These are phyloP conservation scores for Diaporthe amygdali DNA, from an alignment of 2,329 filamentous ascomycete species.

Conservation along the genomic window DNA sequence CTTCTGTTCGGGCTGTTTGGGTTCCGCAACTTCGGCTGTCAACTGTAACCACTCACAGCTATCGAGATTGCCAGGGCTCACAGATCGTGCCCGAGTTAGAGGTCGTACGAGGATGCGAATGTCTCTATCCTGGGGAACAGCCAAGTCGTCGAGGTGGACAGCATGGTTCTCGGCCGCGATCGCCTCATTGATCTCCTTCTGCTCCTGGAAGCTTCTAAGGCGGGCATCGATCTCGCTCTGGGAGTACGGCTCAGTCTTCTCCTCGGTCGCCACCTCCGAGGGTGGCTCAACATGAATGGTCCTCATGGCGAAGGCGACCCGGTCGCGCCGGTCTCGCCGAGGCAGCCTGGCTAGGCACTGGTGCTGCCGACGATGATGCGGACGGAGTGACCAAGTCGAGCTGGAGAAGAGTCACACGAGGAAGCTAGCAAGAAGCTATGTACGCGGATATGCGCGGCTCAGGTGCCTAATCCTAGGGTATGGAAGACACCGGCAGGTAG, in stretches of 20 bases:
- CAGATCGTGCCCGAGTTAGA: constrained; percentile 56
- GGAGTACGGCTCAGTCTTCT: constrained; percentile 65
- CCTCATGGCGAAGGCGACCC: constrained; percentile 45
- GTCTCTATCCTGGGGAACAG: constrained; percentile 50
- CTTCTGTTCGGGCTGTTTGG: constrained; percentile 58
- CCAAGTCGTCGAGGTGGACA: constrained; percentile 59
- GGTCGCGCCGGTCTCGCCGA: constrained; percentile 14
- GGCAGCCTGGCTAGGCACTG: constrained; percentile 7
- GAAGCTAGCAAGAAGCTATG: constrained; percentile 22
- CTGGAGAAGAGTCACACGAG: constrained; percentile 20
- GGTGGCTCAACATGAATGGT: constrained; percentile 42
- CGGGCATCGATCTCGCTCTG: constrained; percentile 60
- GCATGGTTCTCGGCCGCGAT: constrained; percentile 43
- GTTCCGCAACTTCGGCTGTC: constrained; percentile 57
- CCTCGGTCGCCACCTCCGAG: constrained; percentile 38
- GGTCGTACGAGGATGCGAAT: constrained; percentile 64
- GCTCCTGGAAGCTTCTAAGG: constrained; percentile 50
- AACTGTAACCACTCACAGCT: constrained; percentile 63
- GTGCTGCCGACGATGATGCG: constrained; percentile 9
- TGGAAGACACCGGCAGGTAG: neutral
- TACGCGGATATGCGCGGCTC: constrained; percentile 1
- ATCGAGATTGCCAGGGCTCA: constrained; percentile 58
- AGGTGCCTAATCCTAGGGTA: constrained; percentile 1
- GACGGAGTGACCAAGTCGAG: neutral
- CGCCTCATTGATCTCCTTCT: constrained; percentile 41